phyloP scores from a whole-genome alignment of 371 early-diverging fungal species.

The Rhizopus sp. region DNA sequence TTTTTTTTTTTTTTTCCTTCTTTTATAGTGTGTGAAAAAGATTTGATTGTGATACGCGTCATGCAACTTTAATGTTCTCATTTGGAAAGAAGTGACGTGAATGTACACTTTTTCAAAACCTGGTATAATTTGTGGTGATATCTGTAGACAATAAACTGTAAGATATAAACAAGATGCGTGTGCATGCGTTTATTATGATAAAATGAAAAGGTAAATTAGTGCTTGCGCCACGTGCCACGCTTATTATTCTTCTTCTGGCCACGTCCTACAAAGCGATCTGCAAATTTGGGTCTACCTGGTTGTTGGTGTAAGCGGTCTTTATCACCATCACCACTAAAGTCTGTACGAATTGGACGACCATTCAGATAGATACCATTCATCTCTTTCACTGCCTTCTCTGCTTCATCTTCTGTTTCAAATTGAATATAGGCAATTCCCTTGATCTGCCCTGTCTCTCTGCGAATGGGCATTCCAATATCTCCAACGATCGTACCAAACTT shows the following conservation, averaged over 20 bases:
- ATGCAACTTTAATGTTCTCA: no score
- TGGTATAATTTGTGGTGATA: no score
- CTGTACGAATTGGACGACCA: slow-evolving; percentile 67
- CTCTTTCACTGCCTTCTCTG: slow-evolving; percentile 61
- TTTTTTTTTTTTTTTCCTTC: no score
- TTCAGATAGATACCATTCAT: slow-evolving; percentile 63
- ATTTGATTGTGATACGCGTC: no score
- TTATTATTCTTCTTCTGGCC: neutral
- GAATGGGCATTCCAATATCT: slow-evolving; percentile 30
- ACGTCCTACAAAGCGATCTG: neutral
- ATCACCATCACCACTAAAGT: slow-evolving; percentile 50
- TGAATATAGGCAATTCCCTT: slow-evolving; percentile 76
- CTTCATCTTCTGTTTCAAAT: slow-evolving; percentile 57
- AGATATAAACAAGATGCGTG: no score
- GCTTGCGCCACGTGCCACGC: neutral
- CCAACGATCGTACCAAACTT: slow-evolving; percentile 34
- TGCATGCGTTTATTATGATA: no score
- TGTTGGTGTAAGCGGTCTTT: slow-evolving; percentile 47
- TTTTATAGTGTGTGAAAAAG: no score
- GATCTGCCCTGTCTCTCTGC: slow-evolving; percentile 59
- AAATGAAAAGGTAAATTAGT: no score
- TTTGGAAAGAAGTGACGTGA: no score
- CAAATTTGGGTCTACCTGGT: slow-evolving; percentile 24
- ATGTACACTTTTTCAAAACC: no score
- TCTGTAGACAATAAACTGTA: no score